Conservation (phyloP, 768 basidiomycete genomes). For the Lentinula lateritia region DNA sequence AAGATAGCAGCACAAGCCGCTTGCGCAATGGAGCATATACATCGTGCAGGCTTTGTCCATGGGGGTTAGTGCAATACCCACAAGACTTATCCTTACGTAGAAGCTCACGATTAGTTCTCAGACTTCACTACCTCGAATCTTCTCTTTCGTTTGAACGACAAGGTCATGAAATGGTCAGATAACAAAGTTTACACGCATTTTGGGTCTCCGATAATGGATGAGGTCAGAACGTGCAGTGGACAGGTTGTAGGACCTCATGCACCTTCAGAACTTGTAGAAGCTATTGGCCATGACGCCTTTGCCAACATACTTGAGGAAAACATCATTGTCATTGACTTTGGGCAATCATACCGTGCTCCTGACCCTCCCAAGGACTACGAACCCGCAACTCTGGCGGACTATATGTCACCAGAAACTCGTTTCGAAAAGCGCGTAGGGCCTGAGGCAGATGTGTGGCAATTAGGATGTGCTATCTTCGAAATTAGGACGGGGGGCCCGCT, state of each 20-base stretch:
- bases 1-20: not conserved
- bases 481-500: conserved; percentile 19
- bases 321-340: conserved; percentile 20
- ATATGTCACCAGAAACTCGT: not conserved
- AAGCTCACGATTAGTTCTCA: not conserved
- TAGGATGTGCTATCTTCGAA: conserved; percentile 7
- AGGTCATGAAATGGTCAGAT: not conserved
- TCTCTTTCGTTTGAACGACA: not conserved
- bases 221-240: not conserved
- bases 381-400: conserved; percentile 16
- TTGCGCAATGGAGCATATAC: not conserved
- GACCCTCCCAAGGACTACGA: conserved; percentile 14
- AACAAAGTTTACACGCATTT: not conserved
- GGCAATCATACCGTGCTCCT: conserved; percentile 17
- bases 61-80: not conserved
- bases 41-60: not conserved
- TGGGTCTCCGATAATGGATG: not conserved
- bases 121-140: not conserved
- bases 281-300: not conserved
- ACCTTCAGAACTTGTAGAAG: not conserved
- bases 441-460: conserved; percentile 9
- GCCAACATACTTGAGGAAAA: conserved; percentile 17
- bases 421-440: not conserved
- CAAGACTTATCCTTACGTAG: not conserved
- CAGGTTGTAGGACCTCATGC: not conserved